Percentiles rank a stretch among this genome's conserved stretches.
Evolutionary conservation across 1,284 basidiomycete genomes (phyloP).

Genomic region (Irpex rosettiformis): DNA sequence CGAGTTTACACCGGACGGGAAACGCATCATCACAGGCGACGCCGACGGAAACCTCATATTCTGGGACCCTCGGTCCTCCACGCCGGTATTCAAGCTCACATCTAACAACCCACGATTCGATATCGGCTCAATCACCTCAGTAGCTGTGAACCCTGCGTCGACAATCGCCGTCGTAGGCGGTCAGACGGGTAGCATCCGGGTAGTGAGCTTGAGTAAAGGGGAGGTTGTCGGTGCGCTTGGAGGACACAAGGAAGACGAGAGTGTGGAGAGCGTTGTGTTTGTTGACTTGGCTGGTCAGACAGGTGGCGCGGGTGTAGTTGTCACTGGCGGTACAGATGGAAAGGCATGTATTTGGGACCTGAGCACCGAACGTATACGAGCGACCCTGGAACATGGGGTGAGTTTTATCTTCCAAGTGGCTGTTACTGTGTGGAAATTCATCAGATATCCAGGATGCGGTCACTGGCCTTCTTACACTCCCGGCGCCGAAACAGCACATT

Average conservation of each 20-base stretch:
- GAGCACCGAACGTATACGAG: slow-evolving; percentile 75
- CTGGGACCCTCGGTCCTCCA: slow-evolving; percentile 86
- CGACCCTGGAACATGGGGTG: slow-evolving; percentile 79
- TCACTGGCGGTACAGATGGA: slow-evolving; percentile 92
- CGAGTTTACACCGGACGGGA: slow-evolving; percentile 91
- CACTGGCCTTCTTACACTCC: slow-evolving; percentile 75
- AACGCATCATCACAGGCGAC: slow-evolving; percentile 86
- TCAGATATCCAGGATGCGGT: slow-evolving; percentile 68
- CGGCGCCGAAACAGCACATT: slow-evolving; percentile 69
- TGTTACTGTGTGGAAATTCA: slow-evolving; percentile 7
- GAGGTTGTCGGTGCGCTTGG: slow-evolving; percentile 78
- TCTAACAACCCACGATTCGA: slow-evolving; percentile 73
- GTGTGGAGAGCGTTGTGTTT: slow-evolving; percentile 87
- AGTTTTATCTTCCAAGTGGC: slow-evolving; percentile 26
- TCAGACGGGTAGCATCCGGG: slow-evolving; percentile 76
- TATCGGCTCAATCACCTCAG: slow-evolving; percentile 79
- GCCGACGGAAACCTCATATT: slow-evolving; percentile 82
- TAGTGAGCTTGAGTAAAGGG: slow-evolving; percentile 85
- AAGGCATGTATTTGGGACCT: slow-evolving; percentile 95
- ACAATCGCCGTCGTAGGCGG: slow-evolving; percentile 90
- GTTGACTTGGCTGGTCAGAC: slow-evolving; percentile 63
- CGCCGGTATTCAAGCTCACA: slow-evolving; percentile 80
- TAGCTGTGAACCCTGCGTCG: slow-evolving; percentile 82
- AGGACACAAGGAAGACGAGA: slow-evolving; percentile 87
- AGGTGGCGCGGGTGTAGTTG: slow-evolving; percentile 65